Evolutionary conservation across 2,329 filamentous ascomycete species (phyloP).

Genomic region (Calonectria pteridis): DNA sequence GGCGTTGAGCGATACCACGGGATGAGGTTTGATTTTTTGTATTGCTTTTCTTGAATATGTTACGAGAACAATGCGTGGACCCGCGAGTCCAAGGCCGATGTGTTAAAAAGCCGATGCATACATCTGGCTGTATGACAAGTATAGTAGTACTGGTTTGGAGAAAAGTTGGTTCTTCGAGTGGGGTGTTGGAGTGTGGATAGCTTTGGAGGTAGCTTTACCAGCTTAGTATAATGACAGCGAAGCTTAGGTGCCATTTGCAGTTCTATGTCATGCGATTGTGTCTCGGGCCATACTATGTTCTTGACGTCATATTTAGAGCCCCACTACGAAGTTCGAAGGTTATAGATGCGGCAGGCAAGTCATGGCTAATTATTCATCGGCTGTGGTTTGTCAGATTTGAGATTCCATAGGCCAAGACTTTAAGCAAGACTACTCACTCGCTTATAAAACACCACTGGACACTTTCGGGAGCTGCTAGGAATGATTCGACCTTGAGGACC

Average conservation of each 20-base stretch:
- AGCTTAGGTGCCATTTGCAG: not conserved
- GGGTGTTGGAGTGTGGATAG: slow-evolving; percentile 12
- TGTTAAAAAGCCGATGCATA: not conserved
- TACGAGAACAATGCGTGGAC: slow-evolving; percentile 2
- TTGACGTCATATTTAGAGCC: not conserved
- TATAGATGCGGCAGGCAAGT: not conserved
- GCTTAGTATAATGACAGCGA: slow-evolving; percentile 15
- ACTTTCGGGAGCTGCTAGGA: slow-evolving; percentile 42
- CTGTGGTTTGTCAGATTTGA: not conserved
- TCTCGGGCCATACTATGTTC: not conserved
- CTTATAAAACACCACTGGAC: slow-evolving; percentile 42
- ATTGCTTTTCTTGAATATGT: not conserved
- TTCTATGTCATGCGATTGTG: slow-evolving; percentile 15
- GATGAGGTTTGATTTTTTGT: not conserved
- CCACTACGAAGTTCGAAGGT: not conserved
- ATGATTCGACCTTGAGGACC: slow-evolving; percentile 44
- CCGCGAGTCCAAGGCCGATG: slow-evolving; percentile 1
- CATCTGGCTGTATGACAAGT: slow-evolving; percentile 4
- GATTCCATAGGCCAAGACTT: not conserved
- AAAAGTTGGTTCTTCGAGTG: not conserved
- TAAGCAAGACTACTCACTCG: slow-evolving; percentile 24
- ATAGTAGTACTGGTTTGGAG: not conserved
- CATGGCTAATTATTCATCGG: not conserved
- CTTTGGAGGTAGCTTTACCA: slow-evolving; percentile 12
- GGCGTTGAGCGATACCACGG: slow-evolving; percentile 40